Evolutionary conservation across 1,284 basidiomycete genomes (phyloP).

Genomic region (Ustilago xerochloae): DNA sequence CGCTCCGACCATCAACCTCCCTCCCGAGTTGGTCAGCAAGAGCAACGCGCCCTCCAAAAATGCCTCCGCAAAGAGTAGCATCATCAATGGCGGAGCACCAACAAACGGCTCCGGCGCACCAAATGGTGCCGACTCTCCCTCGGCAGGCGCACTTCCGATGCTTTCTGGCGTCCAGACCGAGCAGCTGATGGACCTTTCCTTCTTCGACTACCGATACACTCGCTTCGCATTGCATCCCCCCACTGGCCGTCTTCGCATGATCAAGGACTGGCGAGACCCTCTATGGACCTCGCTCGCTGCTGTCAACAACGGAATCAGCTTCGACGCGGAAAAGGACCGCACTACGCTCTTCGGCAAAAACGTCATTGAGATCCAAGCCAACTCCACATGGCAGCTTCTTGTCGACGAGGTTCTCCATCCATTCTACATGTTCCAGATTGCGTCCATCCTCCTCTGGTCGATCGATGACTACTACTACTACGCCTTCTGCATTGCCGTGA

Average conservation of each 20-base stretch:
- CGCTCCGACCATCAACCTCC: constrained; percentile 30
- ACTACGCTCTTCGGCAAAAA: constrained; percentile 83
- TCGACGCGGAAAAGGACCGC: constrained; percentile 62
- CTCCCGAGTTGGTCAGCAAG: constrained; percentile 37
- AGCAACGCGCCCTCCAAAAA: constrained; percentile 42
- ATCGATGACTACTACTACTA: constrained; percentile 93
- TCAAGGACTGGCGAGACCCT: constrained; percentile 91
- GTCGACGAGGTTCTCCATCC: constrained; percentile 75
- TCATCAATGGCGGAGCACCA: constrained; percentile 35
- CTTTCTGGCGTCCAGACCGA: constrained; percentile 61
- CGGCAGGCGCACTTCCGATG: constrained; percentile 28
- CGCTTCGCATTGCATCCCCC: constrained; percentile 88
- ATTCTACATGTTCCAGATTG: constrained; percentile 88
- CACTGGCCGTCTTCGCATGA: constrained; percentile 82
- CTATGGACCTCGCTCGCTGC: constrained; percentile 76
- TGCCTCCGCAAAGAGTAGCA: constrained; percentile 46
- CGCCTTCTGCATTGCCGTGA: constrained; percentile 94
- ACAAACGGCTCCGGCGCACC: constrained; percentile 10
- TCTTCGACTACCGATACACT: constrained; percentile 80
- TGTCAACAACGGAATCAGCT: constrained; percentile 53
- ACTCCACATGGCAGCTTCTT: constrained; percentile 82
- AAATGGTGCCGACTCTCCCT: constrained; percentile 10
- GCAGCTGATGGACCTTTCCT: constrained; percentile 66
- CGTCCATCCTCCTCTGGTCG: constrained; percentile 92
- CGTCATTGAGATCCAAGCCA: constrained; percentile 89